Base-by-base conservation (phyloP, 257 asterid species). In the Solanum rostratum region DNA sequence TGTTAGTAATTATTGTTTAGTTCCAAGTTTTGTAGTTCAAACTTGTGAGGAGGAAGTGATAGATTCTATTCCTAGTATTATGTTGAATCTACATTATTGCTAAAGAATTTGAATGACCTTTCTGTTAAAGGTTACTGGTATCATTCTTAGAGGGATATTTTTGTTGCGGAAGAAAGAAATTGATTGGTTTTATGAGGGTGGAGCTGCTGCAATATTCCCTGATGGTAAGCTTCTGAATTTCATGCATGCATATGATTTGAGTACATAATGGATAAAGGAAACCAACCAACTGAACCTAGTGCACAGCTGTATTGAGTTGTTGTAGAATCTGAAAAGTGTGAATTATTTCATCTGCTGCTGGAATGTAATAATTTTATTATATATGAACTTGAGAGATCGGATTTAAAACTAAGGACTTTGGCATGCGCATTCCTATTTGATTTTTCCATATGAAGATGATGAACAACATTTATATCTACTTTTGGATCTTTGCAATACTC, bases 181-280 rank as follows among this genome's bases (percentile, higher is more conserved):
- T 84, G 96, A 93, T 83, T 96, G 99, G 99, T 96, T 95, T 86
- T 95, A 96, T 73, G 98, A 96, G 92, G 99, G 99, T 88, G 98
- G 98, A 62, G 99, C 99, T 87, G 97, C 99, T 89, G 92, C 98
- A 70, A 93, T 96, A 87, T 96, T 89, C 89, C 99, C 99, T 80
- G 99, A 96, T 88, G 98, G 98, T 97, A 93, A 84, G 87, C 79
- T 57, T 76, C 70, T 68, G 55, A 60, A 43, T 27, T 43, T 20
- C 50, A 68, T 76, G 82, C 46, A 18, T 76, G 9, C 62, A 69
- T 37, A 33, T 69, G 79, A 69, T 39, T n/a, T 69, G 79, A 69
- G 79, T 66, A 16, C 74, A 66, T 66, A 69, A 39, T 37, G 52
- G 52, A 10, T 10, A 20, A 4, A 46, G 82, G 39, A 50, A 39